Evolutionary conservation across 352 stramenopile species (phyloP).

Genomic region (Globisporangium uncinulatum): DNA sequence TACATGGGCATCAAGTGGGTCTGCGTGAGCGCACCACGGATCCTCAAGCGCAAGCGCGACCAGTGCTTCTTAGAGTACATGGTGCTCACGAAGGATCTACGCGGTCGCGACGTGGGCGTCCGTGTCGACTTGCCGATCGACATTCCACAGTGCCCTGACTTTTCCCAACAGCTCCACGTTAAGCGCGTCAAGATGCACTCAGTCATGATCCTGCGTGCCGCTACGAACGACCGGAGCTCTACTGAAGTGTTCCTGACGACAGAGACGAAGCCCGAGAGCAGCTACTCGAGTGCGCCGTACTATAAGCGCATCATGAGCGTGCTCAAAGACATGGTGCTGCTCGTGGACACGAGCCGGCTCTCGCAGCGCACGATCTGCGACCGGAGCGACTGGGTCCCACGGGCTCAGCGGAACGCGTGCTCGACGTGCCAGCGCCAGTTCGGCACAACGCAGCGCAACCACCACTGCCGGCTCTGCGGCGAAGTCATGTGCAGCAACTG

Average conservation of each 20-base stretch:
- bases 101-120: slow-evolving; percentile 54
- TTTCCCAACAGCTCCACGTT: slow-evolving; percentile 43
- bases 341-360: slow-evolving; percentile 60
- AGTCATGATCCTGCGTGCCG: slow-evolving; percentile 42
- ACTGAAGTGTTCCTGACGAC: slow-evolving; percentile 58
- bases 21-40: slow-evolving; percentile 41
- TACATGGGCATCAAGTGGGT: slow-evolving; percentile 85
- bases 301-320: slow-evolving; percentile 48
- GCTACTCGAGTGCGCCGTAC: slow-evolving; percentile 17
- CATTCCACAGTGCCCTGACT: slow-evolving; percentile 49
- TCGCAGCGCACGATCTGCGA: slow-evolving; percentile 42
- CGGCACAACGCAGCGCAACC: slow-evolving; percentile 45
- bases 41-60: slow-evolving; percentile 61
- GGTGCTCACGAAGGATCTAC: slow-evolving; percentile 52
- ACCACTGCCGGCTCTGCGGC: slow-evolving; percentile 77
- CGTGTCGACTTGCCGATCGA: slow-evolving; percentile 63
- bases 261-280: slow-evolving; percentile 34
- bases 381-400: slow-evolving; percentile 49
- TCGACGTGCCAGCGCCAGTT: slow-evolving; percentile 59
- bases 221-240: slow-evolving; percentile 25
- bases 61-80: slow-evolving; percentile 77
- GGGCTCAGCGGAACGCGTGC: slow-evolving; percentile 36
- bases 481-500: slow-evolving; percentile 72
- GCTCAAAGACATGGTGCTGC: slow-evolving; percentile 49
- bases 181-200: slow-evolving; percentile 46